phyloP scores from a whole-genome alignment of 495 filamentous ascomycete species.

The Penicillium robsamsonii region DNA sequence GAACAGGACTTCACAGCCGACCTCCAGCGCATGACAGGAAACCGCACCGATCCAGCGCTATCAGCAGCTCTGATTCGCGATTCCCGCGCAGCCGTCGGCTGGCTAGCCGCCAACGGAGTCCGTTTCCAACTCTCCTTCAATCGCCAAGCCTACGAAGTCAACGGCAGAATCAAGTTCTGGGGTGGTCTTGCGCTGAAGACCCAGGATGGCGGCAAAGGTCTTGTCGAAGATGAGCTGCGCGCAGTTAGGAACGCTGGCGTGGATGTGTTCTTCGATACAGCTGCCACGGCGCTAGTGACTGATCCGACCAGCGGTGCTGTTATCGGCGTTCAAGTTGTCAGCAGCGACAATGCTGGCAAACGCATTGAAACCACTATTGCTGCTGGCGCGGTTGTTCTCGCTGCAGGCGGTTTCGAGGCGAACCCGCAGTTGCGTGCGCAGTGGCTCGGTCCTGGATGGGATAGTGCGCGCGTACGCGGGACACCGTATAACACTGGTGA shows the following conservation, averaged over 20 bases:
- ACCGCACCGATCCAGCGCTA: slow-evolving; percentile 45
- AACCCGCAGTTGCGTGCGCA: slow-evolving; percentile 52
- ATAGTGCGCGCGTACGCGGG: slow-evolving; percentile 56
- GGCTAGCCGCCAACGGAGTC: slow-evolving; percentile 53
- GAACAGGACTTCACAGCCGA: slow-evolving; percentile 46
- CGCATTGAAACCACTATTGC: slow-evolving; percentile 24
- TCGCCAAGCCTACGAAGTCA: slow-evolving; percentile 57
- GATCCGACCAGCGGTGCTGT: slow-evolving; percentile 38
- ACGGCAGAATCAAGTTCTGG: slow-evolving; percentile 59
- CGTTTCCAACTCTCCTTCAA: slow-evolving; percentile 59
- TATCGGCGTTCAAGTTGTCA: slow-evolving; percentile 13
- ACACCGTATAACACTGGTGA: slow-evolving; percentile 62
- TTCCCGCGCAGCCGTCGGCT: slow-evolving; percentile 47
- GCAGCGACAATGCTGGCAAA: not conserved
- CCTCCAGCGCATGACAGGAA: slow-evolving; percentile 48
- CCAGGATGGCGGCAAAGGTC: slow-evolving; percentile 56
- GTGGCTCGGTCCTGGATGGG: slow-evolving; percentile 62
- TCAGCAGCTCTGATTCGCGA: slow-evolving; percentile 45
- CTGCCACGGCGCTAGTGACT: slow-evolving; percentile 40
- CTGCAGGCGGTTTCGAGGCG: slow-evolving; percentile 61
- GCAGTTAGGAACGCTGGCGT: slow-evolving; percentile 44
- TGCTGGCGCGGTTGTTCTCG: slow-evolving; percentile 49
- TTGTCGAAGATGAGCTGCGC: slow-evolving; percentile 48
- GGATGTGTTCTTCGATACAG: slow-evolving; percentile 39
- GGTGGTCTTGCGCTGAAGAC: slow-evolving; percentile 57